Base-by-base conservation (phyloP, 106 monocot genomes). In the Apostasia shenzhenica region DNA sequence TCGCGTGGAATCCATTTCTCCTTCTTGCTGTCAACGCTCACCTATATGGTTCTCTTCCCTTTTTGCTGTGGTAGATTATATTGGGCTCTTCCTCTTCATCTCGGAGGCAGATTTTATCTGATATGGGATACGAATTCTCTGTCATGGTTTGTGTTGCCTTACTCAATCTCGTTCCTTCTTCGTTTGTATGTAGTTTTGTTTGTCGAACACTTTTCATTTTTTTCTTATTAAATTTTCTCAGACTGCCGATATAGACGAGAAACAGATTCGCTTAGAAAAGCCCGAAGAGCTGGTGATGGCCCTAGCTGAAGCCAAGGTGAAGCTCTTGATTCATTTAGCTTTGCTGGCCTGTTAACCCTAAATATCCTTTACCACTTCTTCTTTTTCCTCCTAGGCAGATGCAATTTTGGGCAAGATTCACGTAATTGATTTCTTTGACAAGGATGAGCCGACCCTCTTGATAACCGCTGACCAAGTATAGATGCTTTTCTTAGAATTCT, bases 381-480 rank as follows among this genome's bases (percentile, higher is more conserved):
- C 26, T 26, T 26, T 26, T 70, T 53, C 12, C 43, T 72, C 40
- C 48, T 71, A 92, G 92, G 92, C 92, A 48, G 83, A 88, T 79
- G 92, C 92, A 52, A 83, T 92, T 49, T 66, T 79, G 63, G 54
- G 77, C 11, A 92, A 50, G 76, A 77, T 92, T 51, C 64, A 66
- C 49, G 61, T 48, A 12, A 75, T 40, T 70, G 73, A 62, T 49
- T 74, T 79, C 41, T 70, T 67, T 11, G 59, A 73, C 45, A 48
- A 57, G 2, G 68, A 72, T 78, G 77, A 72, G 57, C 84, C 85
- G 14, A 83, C 83, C n/a, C 78, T 88, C 12, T 74, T 93, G 81
- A 93, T 93, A 51, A 93, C 93, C 47, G 89, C 93, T 48, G 93
- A 93, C 57, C 89, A 89, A 54, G 89, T 86, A 67, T 59, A 66